Conservation (phyloP, 495 filamentous ascomycete species). For the Lophiostoma macrostomum region DNA sequence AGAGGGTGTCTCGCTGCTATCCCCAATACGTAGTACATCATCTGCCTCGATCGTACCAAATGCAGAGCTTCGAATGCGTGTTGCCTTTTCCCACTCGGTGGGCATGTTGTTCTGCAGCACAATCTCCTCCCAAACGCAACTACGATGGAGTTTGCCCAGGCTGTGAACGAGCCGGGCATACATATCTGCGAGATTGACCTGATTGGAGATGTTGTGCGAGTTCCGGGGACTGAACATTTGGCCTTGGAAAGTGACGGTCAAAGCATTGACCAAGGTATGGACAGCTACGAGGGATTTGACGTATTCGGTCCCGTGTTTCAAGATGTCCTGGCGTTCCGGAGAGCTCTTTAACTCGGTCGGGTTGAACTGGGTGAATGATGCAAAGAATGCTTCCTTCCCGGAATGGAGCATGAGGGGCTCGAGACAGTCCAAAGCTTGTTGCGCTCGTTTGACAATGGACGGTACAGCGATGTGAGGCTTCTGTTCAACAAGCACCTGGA, state of each 20-base stretch:
- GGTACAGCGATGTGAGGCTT: conserved; percentile 80
- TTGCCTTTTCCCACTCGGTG: conserved; percentile 63
- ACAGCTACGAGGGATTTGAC: conserved; percentile 73
- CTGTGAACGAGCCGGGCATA: conserved; percentile 65
- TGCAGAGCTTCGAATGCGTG: conserved; percentile 35
- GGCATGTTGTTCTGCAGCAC: conserved; percentile 65
- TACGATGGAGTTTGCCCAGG: conserved; percentile 72
- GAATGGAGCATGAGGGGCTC: conserved; percentile 58
- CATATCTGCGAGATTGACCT: conserved; percentile 76
- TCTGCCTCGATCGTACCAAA: conserved; percentile 36
- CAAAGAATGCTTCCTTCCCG: conserved; percentile 61
- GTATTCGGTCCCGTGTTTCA: conserved; percentile 64
- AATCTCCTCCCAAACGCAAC: conserved; percentile 80
- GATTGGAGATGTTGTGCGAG: conserved; percentile 58
- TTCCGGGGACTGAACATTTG: conserved; percentile 61
- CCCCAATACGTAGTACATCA: conserved; percentile 26
- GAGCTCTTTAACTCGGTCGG: background rate
- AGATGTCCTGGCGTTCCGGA: conserved; percentile 36
- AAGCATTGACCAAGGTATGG: conserved; percentile 67
- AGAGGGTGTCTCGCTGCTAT: conserved; percentile 1
- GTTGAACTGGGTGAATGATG: conserved; percentile 51
- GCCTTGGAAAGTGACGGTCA: conserved; percentile 68
- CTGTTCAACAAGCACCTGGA: conserved; percentile 76
- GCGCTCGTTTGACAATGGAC: conserved; percentile 70
- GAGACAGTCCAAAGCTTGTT: conserved; percentile 64